Evolutionary conservation across 2,329 filamentous ascomycete genomes (phyloP).

Genomic region (Calonectria crousiana): DNA sequence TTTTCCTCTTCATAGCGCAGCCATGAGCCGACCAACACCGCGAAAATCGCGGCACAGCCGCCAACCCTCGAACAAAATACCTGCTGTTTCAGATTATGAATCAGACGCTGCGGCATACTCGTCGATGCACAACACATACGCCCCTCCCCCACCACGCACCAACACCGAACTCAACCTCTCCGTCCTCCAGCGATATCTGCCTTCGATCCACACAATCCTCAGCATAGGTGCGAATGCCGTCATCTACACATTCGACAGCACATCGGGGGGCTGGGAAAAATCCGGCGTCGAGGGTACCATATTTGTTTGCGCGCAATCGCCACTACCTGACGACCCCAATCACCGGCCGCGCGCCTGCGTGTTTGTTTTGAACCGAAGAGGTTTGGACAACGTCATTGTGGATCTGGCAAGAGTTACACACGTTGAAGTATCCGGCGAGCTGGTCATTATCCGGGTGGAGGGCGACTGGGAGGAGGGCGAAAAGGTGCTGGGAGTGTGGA

Average conservation of each 20-base stretch:
- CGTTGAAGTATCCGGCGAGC: constrained; percentile 71
- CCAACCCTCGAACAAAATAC: constrained; percentile 55
- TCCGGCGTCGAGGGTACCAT: constrained; percentile 86
- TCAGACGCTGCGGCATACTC: constrained; percentile 66
- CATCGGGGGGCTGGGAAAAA: constrained; percentile 83
- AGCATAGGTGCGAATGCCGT: constrained; percentile 88
- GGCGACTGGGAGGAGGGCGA: constrained; percentile 50
- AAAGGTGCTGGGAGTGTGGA: constrained; percentile 66
- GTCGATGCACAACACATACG: constrained; percentile 51
- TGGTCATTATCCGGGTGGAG: constrained; percentile 63
- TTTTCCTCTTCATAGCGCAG: constrained; percentile 28
- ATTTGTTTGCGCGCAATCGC: constrained; percentile 81
- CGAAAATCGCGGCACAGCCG: constrained; percentile 55
- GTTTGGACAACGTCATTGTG: constrained; percentile 77
- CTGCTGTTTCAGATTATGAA: constrained; percentile 71
- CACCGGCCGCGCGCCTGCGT: constrained; percentile 65
- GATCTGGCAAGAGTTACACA: constrained; percentile 71
- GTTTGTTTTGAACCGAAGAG: constrained; percentile 80
- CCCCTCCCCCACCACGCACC: constrained; percentile 69
- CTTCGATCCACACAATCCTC: constrained; percentile 78
- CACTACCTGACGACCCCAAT: constrained; percentile 49
- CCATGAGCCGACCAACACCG: constrained; percentile 60
- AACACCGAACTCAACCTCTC: constrained; percentile 90
- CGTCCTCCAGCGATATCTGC: constrained; percentile 85
- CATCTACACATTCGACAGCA: constrained; percentile 81